Evolutionary conservation across 2,329 filamentous ascomycete species (phyloP), one percentile per base, ranked within the genome.

Genomic region (Cladosporium phlei): DNA sequence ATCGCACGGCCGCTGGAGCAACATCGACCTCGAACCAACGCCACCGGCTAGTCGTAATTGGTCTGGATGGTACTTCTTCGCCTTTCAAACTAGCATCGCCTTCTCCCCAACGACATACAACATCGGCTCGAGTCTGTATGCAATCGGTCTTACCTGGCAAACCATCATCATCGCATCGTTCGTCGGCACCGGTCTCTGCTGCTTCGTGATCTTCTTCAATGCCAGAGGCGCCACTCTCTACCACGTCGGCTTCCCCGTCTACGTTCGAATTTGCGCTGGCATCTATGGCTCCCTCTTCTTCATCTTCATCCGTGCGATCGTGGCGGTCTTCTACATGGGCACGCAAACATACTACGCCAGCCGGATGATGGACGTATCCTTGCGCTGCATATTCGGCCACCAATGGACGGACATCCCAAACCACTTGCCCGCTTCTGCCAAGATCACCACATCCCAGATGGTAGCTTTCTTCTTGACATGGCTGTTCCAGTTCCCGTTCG

Each of bases 281-380:
- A 62, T 70, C 45, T 64, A 62, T 22, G 68, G 67, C 12, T 63
- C 65, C 1, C 63, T 64, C 46, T 65, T 67, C 21, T 70, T 71
- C 52, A 59, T 71, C 29, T 63, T 67, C 50, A 65, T 66, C 20
- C 51, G 63, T 29, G 61, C 61, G 5, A 52, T 64, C 0, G 66
- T 69, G 2, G 64, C 62, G 10, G 58, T 67, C 25, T 65, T 69
- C 46, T 70, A 67, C 57, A 67, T 66, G 44, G 66, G 66, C 4
- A 66, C 61, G 8, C 60, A 67, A 51, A 64, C 53, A 2, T 55
- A 52, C 44, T 58, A 66, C 43, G 65, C 61, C 11, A 59, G 62
- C 5, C 60, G 66, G 27, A 49, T 69, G 16, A 55, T 67, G 38
- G 59, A 59, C 6, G 63, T 69, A 2, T 59, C 65, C 32, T 55